phyloP scores from a whole-genome alignment of 2,329 filamentous ascomycete species.

The Lecanicillium sp. region DNA sequence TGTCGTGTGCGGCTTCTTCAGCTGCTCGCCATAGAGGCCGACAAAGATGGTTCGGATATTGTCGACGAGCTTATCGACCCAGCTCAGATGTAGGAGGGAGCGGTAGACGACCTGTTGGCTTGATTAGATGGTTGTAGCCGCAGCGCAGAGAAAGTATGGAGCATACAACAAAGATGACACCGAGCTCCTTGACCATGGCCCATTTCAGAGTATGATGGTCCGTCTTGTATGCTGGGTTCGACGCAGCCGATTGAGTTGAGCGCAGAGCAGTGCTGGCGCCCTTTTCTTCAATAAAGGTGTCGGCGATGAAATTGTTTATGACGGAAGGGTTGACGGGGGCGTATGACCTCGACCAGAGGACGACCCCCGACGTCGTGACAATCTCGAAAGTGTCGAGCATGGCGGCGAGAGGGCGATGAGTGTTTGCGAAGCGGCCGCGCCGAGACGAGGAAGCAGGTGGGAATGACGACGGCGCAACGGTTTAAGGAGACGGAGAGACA shows the following conservation, averaged over 20 bases:
- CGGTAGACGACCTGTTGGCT: constrained; percentile 78
- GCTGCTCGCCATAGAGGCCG: constrained; percentile 79
- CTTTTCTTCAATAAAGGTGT: constrained; percentile 97
- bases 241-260: constrained; percentile 48
- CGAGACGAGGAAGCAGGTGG: constrained; percentile 6
- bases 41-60: constrained; percentile 91
- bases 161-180: constrained; percentile 67
- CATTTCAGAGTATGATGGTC: constrained; percentile 95
- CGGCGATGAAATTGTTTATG: constrained; percentile 89
- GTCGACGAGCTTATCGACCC: constrained; percentile 94
- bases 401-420: constrained; percentile 13
- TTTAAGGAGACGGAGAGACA: constrained; percentile 5
- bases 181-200: constrained; percentile 85
- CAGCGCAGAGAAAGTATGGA: constrained; percentile 11
- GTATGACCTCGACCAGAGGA: constrained; percentile 90
- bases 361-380: constrained; percentile 88
- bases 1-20: constrained; percentile 72
- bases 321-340: constrained; percentile 70
- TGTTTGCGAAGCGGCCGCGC: constrained; percentile 3
- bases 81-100: constrained; percentile 86
- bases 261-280: constrained; percentile 52
- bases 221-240: constrained; percentile 71
- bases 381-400: constrained; percentile 99
- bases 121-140: constrained; percentile 1
- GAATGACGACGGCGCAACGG: too few relatives aligned